phyloP scores from a whole-genome alignment of 495 filamentous ascomycete genomes.

The Penicillium lividum region DNA sequence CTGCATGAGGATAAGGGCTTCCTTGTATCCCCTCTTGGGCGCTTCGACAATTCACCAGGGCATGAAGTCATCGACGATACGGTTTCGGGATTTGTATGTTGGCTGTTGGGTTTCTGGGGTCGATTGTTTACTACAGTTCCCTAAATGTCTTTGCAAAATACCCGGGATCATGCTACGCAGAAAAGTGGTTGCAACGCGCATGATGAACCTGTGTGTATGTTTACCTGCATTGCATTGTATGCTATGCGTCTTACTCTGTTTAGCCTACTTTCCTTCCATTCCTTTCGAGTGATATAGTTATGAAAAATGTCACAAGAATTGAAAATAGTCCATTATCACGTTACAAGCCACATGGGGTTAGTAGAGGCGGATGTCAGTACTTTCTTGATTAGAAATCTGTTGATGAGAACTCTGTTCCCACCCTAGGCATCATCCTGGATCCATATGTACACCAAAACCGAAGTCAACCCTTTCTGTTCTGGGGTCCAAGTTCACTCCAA shows the following conservation, averaged over 20 bases:
- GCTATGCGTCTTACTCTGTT: slow-evolving; percentile 36
- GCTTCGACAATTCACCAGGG: slow-evolving; percentile 29
- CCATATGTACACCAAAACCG: too few relatives aligned
- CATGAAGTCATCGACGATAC: slow-evolving; percentile 29
- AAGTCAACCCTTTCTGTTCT: too few relatives aligned
- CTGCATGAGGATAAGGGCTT: slow-evolving; percentile 20
- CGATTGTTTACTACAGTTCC: slow-evolving; percentile 13
- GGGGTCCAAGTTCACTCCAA: too few relatives aligned
- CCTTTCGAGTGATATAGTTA: slow-evolving; percentile 49
- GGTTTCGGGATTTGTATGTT: slow-evolving; percentile 22
- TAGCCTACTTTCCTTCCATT: slow-evolving; percentile 43
- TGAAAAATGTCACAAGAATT: slow-evolving; percentile 46
- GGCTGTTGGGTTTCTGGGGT: slow-evolving; percentile 16
- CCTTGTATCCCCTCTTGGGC: slow-evolving; percentile 15
- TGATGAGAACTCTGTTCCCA: background rate
- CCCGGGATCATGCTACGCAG: slow-evolving; percentile 30
- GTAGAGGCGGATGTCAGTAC: background rate
- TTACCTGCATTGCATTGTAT: slow-evolving; percentile 30
- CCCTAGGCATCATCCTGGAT: too few relatives aligned
- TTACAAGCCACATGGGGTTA: background rate
- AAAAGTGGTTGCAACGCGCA: slow-evolving; percentile 37
- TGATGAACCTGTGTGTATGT: slow-evolving; percentile 33
- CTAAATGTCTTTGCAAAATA: slow-evolving; percentile 26
- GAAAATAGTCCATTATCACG: slow-evolving; percentile 16
- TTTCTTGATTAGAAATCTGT: background rate